Evolutionary conservation across 768 basidiomycete species (phyloP).

Genomic region (Lactarius pseudohatsudake): DNA sequence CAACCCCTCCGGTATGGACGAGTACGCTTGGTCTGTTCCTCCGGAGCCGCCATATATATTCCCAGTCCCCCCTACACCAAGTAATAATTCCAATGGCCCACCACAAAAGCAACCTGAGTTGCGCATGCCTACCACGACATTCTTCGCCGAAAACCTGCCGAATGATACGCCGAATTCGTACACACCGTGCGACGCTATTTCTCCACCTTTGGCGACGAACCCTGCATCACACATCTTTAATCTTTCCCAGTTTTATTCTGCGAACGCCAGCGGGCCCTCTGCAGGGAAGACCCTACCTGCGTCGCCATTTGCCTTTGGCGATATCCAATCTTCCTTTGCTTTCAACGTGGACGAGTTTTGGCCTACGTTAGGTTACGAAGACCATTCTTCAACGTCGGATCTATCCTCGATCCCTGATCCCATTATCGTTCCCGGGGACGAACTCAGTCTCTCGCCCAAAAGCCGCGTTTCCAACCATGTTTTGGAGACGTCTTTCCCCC

Average conservation of each 20-base stretch:
- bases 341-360: conserved; percentile 1
- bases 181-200: not conserved
- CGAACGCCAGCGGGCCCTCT: not conserved
- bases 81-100: not conserved
- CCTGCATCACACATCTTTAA: conserved; percentile 6
- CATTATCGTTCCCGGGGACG: not conserved
- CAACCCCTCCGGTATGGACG: conserved; percentile 2
- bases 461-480: not conserved
- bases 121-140: not conserved
- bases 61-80: not conserved
- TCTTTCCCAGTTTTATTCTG: conserved; percentile 14
- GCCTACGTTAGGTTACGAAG: not conserved
- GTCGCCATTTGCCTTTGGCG: conserved; percentile 13
- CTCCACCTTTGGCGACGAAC: not conserved
- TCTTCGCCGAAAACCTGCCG: not conserved
- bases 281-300: not conserved
- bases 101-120: conserved; percentile 4
- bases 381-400: not conserved
- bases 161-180: not conserved
- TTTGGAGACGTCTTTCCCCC: not conserved
- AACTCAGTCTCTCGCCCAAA: not conserved
- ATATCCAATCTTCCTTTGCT: conserved; percentile 6
- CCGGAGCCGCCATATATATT: conserved; percentile 2
- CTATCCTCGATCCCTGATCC: conserved; percentile 1
- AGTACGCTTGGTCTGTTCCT: conserved; percentile 8